phyloP scores from a whole-genome alignment of 129 eudicot genomes.

The Arctium minus region DNA sequence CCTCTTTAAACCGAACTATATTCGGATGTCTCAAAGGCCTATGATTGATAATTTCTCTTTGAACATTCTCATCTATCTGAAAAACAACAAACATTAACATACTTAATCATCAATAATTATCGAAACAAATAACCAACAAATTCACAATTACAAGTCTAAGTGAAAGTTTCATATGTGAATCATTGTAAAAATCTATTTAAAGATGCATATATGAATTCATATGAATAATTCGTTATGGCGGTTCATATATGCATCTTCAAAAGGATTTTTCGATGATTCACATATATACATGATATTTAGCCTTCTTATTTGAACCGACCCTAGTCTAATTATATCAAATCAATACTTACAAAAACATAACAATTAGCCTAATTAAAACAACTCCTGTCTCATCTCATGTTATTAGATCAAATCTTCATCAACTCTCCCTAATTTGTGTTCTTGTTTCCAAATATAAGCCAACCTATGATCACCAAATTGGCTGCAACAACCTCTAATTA shows the following conservation, averaged over 20 bases:
- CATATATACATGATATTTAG: neutral
- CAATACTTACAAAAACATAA: neutral
- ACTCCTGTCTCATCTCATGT: neutral
- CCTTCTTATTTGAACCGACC: no score
- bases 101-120: neutral
- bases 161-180: neutral
- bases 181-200: neutral
- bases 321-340: neutral
- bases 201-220: neutral
- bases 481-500: neutral
- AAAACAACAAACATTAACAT: conserved; percentile 16
- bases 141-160: no score
- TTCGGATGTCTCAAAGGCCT: conserved; percentile 63
- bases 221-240: neutral
- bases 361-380: neutral
- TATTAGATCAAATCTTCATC: no score
- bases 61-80: conserved; percentile 73
- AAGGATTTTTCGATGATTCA: neutral
- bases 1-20: conserved; percentile 64
- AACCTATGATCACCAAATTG: neutral
- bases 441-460: no score
- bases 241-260: neutral
- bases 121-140: conserved; percentile 5
- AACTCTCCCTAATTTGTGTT: no score
- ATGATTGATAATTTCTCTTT: conserved; percentile 65